Conservation (phyloP, 441 rosid genomes). For the Kokia cookei region DNA sequence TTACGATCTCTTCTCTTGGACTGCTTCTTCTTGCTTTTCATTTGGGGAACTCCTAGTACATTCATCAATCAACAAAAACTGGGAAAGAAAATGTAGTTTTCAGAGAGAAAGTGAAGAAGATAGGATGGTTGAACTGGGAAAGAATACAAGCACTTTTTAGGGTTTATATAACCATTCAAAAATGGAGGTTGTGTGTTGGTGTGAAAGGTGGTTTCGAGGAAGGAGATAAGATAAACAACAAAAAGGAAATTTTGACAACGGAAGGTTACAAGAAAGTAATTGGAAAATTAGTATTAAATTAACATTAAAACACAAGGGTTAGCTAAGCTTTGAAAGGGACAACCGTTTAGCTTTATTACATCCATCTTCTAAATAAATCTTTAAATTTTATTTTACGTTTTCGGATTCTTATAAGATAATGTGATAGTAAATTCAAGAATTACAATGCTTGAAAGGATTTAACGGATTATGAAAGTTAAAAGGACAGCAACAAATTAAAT, state of each 20-base stretch:
- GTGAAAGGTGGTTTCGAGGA: slow-evolving; percentile 14
- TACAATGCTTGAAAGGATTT: no score
- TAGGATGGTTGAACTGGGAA: not conserved
- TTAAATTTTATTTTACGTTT: no score
- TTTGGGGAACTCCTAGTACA: slow-evolving; percentile 21
- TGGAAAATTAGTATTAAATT: no score
- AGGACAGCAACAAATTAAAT: no score
- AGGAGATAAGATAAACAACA: not conserved
- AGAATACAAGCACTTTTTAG: not conserved
- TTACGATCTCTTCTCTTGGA: slow-evolving; percentile 1
- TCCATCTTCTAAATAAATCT: no score
- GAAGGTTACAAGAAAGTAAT: not conserved
- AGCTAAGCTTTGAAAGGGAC: not conserved
- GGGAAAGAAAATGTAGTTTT: no score
- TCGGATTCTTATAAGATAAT: no score
- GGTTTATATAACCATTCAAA: slow-evolving; percentile 16
- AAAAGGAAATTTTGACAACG: not conserved
- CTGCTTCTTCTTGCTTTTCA: slow-evolving; percentile 10
- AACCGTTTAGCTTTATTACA: no score
- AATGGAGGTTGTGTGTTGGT: not conserved
- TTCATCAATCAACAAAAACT: slow-evolving; percentile 11
- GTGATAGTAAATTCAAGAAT: no score
- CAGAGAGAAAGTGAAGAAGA: no score
- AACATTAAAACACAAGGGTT: not conserved
- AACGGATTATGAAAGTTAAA: no score